These are phyloP conservation scores for Melocanna baccifera DNA, from an alignment of 176 grass and related monocot genomes.

Conservation along the genomic window DNA sequence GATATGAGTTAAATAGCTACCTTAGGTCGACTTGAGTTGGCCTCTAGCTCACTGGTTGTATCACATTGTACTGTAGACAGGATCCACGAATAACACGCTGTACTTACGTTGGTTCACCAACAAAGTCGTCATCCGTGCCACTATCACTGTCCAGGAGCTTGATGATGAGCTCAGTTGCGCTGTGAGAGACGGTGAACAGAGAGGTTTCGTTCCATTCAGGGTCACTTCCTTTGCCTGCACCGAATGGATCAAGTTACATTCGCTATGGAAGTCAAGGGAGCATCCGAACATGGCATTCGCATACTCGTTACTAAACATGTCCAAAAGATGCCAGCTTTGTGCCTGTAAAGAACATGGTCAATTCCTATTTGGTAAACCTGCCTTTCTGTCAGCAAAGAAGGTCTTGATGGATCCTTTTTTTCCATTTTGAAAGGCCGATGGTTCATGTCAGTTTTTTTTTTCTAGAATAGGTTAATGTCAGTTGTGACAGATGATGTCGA, in stretches of 20 bases:
- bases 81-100: not conserved
- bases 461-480: not conserved
- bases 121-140: constrained; percentile 55
- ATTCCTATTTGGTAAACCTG: not conserved
- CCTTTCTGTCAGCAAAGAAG: not conserved
- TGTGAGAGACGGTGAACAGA: constrained; percentile 60
- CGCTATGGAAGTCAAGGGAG: not conserved
- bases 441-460: not conserved
- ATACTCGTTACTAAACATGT: not conserved
- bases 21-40: not conserved
- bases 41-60: not conserved
- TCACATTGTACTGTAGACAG: not conserved
- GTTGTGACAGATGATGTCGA: not conserved
- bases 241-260: not conserved
- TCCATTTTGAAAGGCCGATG: not conserved
- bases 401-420: not conserved
- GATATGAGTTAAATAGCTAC: not conserved
- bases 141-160: constrained; percentile 73
- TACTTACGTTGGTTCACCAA: constrained; percentile 81
- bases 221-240: constrained; percentile 63
- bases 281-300: not conserved
- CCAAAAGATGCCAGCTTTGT: not conserved
- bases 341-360: not conserved
- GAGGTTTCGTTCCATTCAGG: constrained; percentile 89
- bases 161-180: constrained; percentile 51